These are phyloP conservation scores for Monilinia vaccinii-corymbosi DNA, from an alignment of 2,329 filamentous ascomycete species.

Conservation along the genomic window DNA sequence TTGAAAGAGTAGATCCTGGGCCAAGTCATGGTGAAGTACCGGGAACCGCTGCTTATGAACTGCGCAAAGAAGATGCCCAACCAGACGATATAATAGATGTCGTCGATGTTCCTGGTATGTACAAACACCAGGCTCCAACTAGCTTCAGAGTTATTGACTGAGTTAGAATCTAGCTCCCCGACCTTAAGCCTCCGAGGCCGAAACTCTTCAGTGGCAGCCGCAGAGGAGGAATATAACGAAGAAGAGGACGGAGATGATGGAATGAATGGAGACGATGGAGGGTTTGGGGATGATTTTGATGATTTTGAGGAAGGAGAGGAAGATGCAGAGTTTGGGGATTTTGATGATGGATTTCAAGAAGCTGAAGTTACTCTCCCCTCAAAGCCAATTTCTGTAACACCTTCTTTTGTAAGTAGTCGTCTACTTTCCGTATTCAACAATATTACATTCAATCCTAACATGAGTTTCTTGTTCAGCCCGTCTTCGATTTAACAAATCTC, in stretches of 20 bases:
- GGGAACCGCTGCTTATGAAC: slow-evolving; percentile 47
- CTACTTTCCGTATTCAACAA: slow-evolving; percentile 17
- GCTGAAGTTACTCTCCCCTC: slow-evolving; percentile 34
- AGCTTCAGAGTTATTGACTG: slow-evolving; percentile 47
- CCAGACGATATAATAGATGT: slow-evolving; percentile 49
- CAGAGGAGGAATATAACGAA: slow-evolving; percentile 53
- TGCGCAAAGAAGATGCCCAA: slow-evolving; percentile 47
- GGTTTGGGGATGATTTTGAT: slow-evolving; percentile 61
- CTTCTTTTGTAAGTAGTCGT: slow-evolving; percentile 37
- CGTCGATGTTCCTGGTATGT: slow-evolving; percentile 48
- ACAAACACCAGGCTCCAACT: slow-evolving; percentile 16
- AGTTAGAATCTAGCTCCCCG: slow-evolving; percentile 47
- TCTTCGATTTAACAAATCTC: slow-evolving; percentile 58
- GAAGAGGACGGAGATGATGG: slow-evolving; percentile 39
- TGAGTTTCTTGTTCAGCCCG: slow-evolving; percentile 39
- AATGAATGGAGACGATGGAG: slow-evolving; percentile 31
- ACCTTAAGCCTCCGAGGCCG: slow-evolving; percentile 33
- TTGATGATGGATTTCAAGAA: slow-evolving; percentile 56
- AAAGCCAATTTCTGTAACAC: slow-evolving; percentile 28
- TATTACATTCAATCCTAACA: slow-evolving; percentile 9
- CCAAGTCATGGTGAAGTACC: slow-evolving; percentile 52
- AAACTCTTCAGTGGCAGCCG: slow-evolving; percentile 21
- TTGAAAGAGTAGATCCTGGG: slow-evolving; percentile 48
- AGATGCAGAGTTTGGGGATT: slow-evolving; percentile 42
- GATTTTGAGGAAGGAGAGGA: slow-evolving; percentile 52